Conservation (phyloP, 306 rosid species). For the Fragaria nilgerrensis region DNA sequence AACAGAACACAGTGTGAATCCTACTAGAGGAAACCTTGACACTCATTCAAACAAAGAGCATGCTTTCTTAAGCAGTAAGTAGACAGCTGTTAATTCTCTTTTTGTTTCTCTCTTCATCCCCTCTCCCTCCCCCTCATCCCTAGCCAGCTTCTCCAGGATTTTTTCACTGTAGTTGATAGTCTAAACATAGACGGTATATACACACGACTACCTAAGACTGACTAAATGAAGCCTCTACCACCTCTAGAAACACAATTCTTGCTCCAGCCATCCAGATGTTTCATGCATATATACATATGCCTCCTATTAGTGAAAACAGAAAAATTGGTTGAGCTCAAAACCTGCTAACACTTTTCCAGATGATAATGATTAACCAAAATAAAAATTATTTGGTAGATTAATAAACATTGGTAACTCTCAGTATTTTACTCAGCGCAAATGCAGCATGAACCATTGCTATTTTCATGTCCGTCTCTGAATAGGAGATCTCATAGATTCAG, state of each 20-base stretch:
- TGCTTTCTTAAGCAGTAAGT: not conserved
- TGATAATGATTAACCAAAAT: not conserved
- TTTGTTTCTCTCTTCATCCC: not conserved
- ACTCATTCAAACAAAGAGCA: not conserved
- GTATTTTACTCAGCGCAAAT: not conserved
- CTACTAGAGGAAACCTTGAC: not conserved
- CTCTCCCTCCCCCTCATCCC: not conserved
- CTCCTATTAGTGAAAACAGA: not conserved
- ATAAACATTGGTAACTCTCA: not conserved
- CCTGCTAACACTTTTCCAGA: not conserved
- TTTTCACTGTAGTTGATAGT: not conserved
- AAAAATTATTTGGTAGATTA: not conserved
- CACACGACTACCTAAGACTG: not conserved
- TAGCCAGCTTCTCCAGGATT: not conserved
- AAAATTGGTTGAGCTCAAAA: not conserved
- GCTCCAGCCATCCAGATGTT: not conserved
- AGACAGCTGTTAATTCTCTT: not conserved
- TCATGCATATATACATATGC: no score
- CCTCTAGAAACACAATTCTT: not conserved
- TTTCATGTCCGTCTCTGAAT: not conserved
- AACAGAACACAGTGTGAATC: not conserved
- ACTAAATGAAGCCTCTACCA: not conserved
- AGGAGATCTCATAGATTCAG: not conserved
- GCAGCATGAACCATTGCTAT: not conserved
- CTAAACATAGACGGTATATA: not conserved